phyloP scores from a whole-genome alignment of 371 early-diverging fungal genomes.

The Syncephalastrum monosporum region DNA sequence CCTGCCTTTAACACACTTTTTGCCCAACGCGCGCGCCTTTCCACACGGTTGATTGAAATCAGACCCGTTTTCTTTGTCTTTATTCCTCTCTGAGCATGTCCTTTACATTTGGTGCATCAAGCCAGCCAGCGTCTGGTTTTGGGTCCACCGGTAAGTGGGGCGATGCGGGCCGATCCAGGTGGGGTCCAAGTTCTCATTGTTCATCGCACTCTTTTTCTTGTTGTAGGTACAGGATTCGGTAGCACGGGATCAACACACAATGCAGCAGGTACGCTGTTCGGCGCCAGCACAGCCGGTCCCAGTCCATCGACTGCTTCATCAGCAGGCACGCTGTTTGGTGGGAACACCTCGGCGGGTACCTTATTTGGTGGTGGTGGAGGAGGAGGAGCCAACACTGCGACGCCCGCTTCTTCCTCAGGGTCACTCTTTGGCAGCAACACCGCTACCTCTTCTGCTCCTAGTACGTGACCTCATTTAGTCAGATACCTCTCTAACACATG shows the following conservation, averaged over 20 bases:
- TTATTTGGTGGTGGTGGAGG: conserved; percentile 2
- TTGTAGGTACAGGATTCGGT: neutral
- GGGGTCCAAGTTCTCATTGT: no score
- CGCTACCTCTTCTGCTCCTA: conserved; percentile 5
- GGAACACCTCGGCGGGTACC: neutral
- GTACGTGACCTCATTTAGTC: neutral
- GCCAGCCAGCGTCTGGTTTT: conserved; percentile 2
- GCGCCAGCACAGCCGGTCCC: neutral
- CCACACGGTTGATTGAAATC: no score
- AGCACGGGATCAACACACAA: neutral
- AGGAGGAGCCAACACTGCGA: conserved; percentile 1
- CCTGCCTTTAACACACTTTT: no score
- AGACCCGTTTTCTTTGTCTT: no score
- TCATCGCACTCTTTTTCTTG: conserved; percentile 6
- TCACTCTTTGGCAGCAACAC: conserved; percentile 14
- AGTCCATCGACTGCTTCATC: conserved; percentile 10
- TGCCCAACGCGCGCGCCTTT: no score
- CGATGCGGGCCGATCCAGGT: no score
- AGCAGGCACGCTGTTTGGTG: conserved; percentile 36
- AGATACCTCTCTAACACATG: neutral
- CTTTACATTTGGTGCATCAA: conserved; percentile 6
- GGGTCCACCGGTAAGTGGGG: neutral
- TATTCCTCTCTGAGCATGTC: neutral
- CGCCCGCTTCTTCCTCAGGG: neutral
- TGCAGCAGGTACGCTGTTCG: neutral